These are phyloP conservation scores for Paramecium sonneborni DNA, from an alignment of 73 alveolate species.

Conservation along the genomic window DNA sequence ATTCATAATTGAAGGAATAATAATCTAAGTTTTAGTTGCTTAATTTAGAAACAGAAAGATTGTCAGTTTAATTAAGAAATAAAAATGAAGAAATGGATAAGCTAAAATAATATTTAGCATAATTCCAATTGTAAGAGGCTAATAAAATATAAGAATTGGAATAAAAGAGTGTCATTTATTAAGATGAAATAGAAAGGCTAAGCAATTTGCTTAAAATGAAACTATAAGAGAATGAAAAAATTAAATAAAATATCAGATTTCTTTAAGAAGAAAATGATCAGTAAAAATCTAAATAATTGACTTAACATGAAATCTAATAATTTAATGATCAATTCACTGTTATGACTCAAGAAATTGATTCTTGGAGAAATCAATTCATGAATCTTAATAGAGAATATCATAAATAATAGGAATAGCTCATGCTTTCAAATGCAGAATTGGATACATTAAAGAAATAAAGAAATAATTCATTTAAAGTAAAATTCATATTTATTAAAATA, in stretches of 20 bases:
- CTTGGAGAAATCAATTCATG: background rate
- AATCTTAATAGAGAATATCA: slow-evolving; percentile 14
- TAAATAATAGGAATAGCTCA: background rate
- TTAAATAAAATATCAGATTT: background rate
- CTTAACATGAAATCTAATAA: background rate
- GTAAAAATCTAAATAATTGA: background rate
- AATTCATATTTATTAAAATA: background rate
- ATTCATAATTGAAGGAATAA: background rate
- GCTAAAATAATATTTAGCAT: background rate
- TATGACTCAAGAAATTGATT: background rate
- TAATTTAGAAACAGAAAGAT: slow-evolving; percentile 4
- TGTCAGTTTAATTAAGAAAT: background rate
- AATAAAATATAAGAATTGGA: background rate
- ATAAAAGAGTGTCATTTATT: background rate
- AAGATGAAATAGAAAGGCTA: slow-evolving; percentile 1
- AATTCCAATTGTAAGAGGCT: background rate
- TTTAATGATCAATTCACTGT: background rate
- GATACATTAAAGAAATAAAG: background rate
- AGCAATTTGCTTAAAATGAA: background rate
- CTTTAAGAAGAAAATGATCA: background rate
- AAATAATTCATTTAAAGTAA: background rate
- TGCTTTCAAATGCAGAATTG: background rate
- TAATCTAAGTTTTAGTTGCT: background rate
- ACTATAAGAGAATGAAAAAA: background rate
- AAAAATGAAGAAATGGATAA: slow-evolving; percentile 33